phyloP scores from a whole-genome alignment of 352 stramenopile genomes.

The Pythium sukuiense region DNA sequence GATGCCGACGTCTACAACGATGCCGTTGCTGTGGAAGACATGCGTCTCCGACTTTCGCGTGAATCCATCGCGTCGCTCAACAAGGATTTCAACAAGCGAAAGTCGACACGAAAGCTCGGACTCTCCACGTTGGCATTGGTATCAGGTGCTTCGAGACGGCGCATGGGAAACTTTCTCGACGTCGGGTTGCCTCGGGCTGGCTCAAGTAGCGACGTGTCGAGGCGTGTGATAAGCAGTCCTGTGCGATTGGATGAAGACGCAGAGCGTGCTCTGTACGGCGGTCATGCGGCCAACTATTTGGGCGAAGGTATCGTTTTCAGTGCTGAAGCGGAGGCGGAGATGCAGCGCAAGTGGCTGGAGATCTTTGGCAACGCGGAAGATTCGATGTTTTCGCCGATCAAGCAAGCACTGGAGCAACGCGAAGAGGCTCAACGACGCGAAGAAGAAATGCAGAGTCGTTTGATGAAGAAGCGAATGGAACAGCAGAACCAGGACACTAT shows the following conservation, averaged over 20 bases:
- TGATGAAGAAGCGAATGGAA: slow-evolving; percentile 67
- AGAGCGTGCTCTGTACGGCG: slow-evolving; percentile 46
- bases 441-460: slow-evolving; percentile 48
- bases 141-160: background rate
- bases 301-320: slow-evolving; percentile 55
- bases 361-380: slow-evolving; percentile 57
- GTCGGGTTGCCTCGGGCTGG: background rate
- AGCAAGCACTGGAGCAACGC: slow-evolving; percentile 42
- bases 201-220: background rate
- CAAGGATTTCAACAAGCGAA: slow-evolving; percentile 15
- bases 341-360: slow-evolving; percentile 58
- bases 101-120: slow-evolving; percentile 4
- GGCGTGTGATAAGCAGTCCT: background rate
- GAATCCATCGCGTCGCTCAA: slow-evolving; percentile 5
- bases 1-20: slow-evolving; percentile 24
- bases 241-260: slow-evolving; percentile 36
- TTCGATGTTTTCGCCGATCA: slow-evolving; percentile 56
- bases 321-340: slow-evolving; percentile 42
- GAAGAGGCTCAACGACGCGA: slow-evolving; percentile 41
- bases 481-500: slow-evolving; percentile 49
- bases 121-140: slow-evolving; percentile 8
- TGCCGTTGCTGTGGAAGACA: slow-evolving; percentile 19
- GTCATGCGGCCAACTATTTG: slow-evolving; percentile 29
- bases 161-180: background rate
- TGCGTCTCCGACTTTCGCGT: slow-evolving; percentile 17